Base-by-base conservation (phyloP, 2,329 filamentous ascomycete genomes). In the Westerdykella aurantiaca region DNA sequence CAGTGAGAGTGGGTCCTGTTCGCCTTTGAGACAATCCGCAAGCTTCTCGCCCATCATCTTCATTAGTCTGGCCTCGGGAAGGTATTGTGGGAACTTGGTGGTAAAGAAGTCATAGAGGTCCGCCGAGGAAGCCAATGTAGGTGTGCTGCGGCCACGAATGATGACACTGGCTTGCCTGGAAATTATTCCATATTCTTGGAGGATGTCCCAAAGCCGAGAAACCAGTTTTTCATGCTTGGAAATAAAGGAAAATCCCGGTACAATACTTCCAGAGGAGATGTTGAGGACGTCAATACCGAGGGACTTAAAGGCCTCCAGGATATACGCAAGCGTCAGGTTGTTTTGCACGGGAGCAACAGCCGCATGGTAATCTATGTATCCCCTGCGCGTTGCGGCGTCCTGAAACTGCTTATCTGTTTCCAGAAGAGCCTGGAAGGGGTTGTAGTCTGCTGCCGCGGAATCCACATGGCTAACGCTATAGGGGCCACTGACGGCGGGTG, bases 291-390 rank as follows among this genome's bases (percentile, higher is more conserved):
- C 34, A 21, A 48, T 13, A 3, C 46, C 50, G 13, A 55, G 29
- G 14, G 39, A 40, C 16, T 38, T 13, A n/a, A 55, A 47, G 10
- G 34, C 52, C 37, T 53, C 50, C 10, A 48, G 14, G 10, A 55
- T 46, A 39, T 51, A 55, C 17, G 48, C 50, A 14, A 53, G 38
- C 2, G 46, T 34, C 23, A 55, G 38, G 33, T 50, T 47, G 33
- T 52, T 38, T 39, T 50, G 45, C 37, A 41, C 34, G 29, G 47
- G 39, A 11, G 44, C 46, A 0, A 48, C 45, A 10, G 34, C 35
- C 2, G 37, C 13, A 12, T 41, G 29, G 39, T 50, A 52, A 9
- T 37, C 39, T 6, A 37, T 31, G 25, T 46, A 52, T 21, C 41
- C 41, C 25, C 47, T 44, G 33, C 37, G 23, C 17, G 13, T 44